Conservation (phyloP, 306 rosid species). For the Leucaena leucocephala region DNA sequence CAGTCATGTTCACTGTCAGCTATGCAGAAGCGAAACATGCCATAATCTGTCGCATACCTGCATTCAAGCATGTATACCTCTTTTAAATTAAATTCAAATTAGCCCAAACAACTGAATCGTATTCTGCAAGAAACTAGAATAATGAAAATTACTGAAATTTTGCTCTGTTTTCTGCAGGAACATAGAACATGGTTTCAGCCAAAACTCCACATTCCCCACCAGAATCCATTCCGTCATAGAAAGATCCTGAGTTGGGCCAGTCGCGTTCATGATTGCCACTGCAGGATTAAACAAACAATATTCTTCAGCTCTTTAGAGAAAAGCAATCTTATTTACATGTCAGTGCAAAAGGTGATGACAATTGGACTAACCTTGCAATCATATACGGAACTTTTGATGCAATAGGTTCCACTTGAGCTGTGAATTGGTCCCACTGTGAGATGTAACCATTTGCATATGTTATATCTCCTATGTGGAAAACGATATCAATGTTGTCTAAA, state of each 20-base stretch:
- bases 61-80: neutral
- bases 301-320: slow-evolving; percentile 21
- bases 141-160: slow-evolving; percentile 66
- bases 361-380: slow-evolving; percentile 77
- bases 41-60: slow-evolving; percentile 86
- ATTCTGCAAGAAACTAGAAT: slow-evolving; percentile 14
- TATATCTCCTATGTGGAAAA: slow-evolving; percentile 88
- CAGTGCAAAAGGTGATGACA: slow-evolving; percentile 26
- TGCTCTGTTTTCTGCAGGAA: slow-evolving; percentile 91
- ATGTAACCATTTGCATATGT: slow-evolving; percentile 84
- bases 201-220: slow-evolving; percentile 96
- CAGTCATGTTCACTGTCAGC: slow-evolving; percentile 91
- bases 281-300: slow-evolving; percentile 37
- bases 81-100: slow-evolving; percentile 2
- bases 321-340: slow-evolving; percentile 11
- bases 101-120: slow-evolving; percentile 21
- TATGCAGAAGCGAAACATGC: slow-evolving; percentile 87
- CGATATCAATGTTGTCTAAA: slow-evolving; percentile 73
- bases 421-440: slow-evolving; percentile 97
- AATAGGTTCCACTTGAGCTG: slow-evolving; percentile 92
- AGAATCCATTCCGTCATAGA: slow-evolving; percentile 69
- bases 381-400: slow-evolving; percentile 84
- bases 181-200: slow-evolving; percentile 87
- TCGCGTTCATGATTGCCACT: slow-evolving; percentile 96
- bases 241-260: slow-evolving; percentile 84